Conservation (phyloP, 2,329 filamentous ascomycete species). For the Sporothrix curviconia region DNA sequence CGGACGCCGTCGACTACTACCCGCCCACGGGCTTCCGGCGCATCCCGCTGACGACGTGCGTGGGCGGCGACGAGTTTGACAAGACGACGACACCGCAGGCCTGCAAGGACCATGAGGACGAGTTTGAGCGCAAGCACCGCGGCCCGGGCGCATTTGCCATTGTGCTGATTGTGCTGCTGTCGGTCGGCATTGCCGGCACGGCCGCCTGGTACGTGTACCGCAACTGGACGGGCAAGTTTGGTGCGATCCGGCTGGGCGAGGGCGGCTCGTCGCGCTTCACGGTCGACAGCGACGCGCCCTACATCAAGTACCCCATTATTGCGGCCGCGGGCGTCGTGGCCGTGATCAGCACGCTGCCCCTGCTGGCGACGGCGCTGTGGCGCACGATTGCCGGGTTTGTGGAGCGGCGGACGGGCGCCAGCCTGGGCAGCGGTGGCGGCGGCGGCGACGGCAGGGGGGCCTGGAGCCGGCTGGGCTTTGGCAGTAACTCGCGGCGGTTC, state of each 20-base stretch:
- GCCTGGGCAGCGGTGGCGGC: constrained; percentile 36
- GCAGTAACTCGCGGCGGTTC: constrained; percentile 61
- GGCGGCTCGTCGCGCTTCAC: constrained; percentile 29
- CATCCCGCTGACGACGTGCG: constrained; percentile 83
- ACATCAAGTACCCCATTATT: constrained; percentile 77
- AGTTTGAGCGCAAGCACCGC: constrained; percentile 63
- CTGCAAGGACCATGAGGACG: constrained; percentile 74
- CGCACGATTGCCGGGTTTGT: constrained; percentile 50
- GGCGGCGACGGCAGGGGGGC: constrained; percentile 34
- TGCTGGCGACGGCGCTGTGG: constrained; percentile 68
- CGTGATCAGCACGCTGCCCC: constrained; percentile 56
- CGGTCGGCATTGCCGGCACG: constrained; percentile 62
- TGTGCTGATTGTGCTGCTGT: constrained; percentile 69
- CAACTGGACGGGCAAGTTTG: constrained; percentile 85
- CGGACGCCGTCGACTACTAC: constrained; percentile 69
- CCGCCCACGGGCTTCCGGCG: constrained; percentile 82
- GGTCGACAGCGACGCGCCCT: constrained; percentile 62
- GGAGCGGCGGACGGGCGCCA: constrained; percentile 34
- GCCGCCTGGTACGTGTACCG: constrained; percentile 80
- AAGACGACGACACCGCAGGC: constrained; percentile 53
- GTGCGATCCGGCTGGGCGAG: constrained; percentile 85
- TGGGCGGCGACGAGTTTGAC: constrained; percentile 68
- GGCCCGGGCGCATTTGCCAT: constrained; percentile 65
- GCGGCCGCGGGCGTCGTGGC: constrained; percentile 59
- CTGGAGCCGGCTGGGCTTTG: constrained; percentile 42